Evolutionary conservation across 805 yeast genomes (phyloP), one percentile per base, ranked within the genome.

Genomic region (Dipodascus albidus): DNA sequence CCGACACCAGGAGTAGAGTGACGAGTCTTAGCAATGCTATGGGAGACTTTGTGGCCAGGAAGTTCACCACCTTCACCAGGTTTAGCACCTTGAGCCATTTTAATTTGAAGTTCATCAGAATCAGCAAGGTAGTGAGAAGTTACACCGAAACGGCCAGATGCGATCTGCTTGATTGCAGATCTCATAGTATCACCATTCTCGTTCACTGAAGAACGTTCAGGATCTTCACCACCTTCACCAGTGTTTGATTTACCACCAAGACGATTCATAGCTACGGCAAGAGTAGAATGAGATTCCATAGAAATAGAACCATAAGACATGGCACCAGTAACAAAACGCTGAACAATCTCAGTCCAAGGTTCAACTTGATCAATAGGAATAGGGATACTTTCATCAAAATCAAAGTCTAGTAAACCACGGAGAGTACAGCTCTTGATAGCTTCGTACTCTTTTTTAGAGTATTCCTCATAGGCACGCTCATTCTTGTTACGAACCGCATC

Each of bases 1-100:
- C 98, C 98, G 55, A 91, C 98, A 64, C 96, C 95, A 31, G 95
- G 87, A 31, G 98, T 91, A 0, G 97, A 89, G 70, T 90, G 96
- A 72, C 99, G 82, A 6, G 97, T 90, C 71, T 85, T 87, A 50
- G 96, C 99, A 73, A 91, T 91, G 50, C 80, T 79, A 55, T 76
- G 80, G 23, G 91, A 79, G 50, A 91, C 99, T 72, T 91, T 91
- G 73, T 86, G 85, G 55, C 96, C 96, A 38, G 96, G 96, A 61
- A 89, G 76, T 71, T 93, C 98, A 77, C 99, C 99, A 77, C 99
- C 99, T 76, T 93, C 98, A 74, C 98, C 99, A 9, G 98, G 98
- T 73, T 91, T 91, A 53, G 99, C 99, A 73, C 99, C 98, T 73
- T 91, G 99, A 8, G 98, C 98, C 90, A 91, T 89, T 74, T 91